Conservation (phyloP, 2,329 filamentous ascomycete species). For the Diaporthe eres region DNA sequence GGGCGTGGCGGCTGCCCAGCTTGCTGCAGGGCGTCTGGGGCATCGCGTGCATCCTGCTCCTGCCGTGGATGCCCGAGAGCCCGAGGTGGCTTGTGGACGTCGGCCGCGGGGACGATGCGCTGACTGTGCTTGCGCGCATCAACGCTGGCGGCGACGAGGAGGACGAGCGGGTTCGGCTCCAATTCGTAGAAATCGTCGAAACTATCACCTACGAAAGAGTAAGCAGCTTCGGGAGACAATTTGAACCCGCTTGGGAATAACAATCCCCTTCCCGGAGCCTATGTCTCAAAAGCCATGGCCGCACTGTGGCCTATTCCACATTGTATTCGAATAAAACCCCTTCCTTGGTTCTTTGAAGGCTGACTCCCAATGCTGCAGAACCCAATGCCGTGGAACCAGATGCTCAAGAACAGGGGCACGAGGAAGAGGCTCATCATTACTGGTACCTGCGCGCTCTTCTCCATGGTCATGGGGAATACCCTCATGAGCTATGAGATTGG, state of each 20-base stretch:
- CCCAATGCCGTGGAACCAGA: constrained; percentile 47
- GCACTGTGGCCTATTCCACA: too few species aligned
- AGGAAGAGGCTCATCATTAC: constrained; percentile 47
- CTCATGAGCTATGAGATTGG: constrained; percentile 51
- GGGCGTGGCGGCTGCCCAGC: constrained; percentile 59
- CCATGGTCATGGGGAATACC: constrained; percentile 51
- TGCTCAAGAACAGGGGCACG: constrained; percentile 47
- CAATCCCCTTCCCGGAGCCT: too few species aligned
- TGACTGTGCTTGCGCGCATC: constrained; percentile 56
- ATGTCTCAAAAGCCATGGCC: too few species aligned
- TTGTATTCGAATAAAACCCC: too few species aligned
- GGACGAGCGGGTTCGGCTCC: constrained; percentile 52
- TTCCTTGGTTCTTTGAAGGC: too few species aligned
- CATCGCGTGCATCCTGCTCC: constrained; percentile 52
- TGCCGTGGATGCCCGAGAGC: constrained; percentile 60
- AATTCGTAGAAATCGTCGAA: constrained; percentile 44
- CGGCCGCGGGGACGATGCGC: constrained; percentile 58
- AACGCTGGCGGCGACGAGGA: constrained; percentile 59
- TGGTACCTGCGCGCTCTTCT: constrained; percentile 46
- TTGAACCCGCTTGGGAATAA: too few species aligned
- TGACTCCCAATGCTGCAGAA: constrained; percentile 7
- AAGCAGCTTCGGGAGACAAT: too few species aligned
- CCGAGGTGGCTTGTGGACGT: constrained; percentile 62
- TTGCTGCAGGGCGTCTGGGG: constrained; percentile 52
- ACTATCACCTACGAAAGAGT: constrained; percentile 46